phyloP scores from a whole-genome alignment of 2,329 filamentous ascomycete species.

The Fusarium sp. region DNA sequence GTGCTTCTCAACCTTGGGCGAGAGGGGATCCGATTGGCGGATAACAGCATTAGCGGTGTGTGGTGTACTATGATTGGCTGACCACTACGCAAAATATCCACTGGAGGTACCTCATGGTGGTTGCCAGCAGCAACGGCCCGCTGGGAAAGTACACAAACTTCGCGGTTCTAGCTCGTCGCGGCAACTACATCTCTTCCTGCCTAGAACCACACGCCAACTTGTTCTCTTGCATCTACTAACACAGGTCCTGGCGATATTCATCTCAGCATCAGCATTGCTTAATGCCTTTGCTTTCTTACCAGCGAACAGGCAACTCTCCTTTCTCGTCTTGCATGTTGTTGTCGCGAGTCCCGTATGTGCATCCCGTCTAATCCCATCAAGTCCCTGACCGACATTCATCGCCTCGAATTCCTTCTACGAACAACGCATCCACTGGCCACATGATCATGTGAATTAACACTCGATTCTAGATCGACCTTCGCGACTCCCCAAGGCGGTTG shows the following conservation, averaged over 20 bases:
- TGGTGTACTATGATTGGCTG: constrained; percentile 27
- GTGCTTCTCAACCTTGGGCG: background rate
- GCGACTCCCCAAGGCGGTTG: constrained; percentile 30
- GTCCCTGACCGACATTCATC: constrained; percentile 17
- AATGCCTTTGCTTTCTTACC: constrained; percentile 33
- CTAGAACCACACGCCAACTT: constrained; percentile 32
- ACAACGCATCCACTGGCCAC: background rate
- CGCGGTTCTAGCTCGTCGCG: constrained; percentile 16
- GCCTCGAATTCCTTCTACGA: background rate
- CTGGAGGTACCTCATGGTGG: constrained; percentile 10
- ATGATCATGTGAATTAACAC: constrained; percentile 13
- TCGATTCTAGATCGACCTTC: constrained; percentile 20
- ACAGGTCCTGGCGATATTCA: constrained; percentile 22
- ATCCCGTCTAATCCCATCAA: constrained; percentile 27
- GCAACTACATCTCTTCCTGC: constrained; percentile 31
- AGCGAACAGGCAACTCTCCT: constrained; percentile 27
- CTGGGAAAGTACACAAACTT: constrained; percentile 53
- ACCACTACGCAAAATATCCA: background rate
- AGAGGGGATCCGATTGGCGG: constrained; percentile 15
- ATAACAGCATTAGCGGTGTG: background rate
- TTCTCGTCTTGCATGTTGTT: constrained; percentile 44
- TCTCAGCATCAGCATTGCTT: constrained; percentile 45
- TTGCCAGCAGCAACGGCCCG: constrained; percentile 50
- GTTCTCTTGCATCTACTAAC: constrained; percentile 41
- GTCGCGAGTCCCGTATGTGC: constrained; percentile 45